Evolutionary conservation across 164 flowering plant species (phyloP), one percentile per base, ranked within the genome.

Genomic region (Magnolia changhungtana): DNA sequence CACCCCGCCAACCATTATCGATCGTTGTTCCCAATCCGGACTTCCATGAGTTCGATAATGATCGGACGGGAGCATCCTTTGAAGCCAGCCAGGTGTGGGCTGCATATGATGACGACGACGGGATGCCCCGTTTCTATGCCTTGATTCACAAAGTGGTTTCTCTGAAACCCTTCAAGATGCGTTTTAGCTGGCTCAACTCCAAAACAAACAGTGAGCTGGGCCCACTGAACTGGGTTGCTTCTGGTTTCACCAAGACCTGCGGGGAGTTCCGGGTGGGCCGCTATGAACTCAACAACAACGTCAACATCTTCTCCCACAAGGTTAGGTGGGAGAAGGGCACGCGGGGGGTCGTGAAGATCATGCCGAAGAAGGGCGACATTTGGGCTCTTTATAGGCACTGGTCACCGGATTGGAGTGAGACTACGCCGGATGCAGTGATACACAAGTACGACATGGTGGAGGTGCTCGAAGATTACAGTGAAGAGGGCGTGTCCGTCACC

Each of bases 91-190:
- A 91, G 78, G 90, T 91, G 11, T 91, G 96, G 96, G 90, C 94
- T 77, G 92, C 90, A 7, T 92, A 92, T 78, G 96, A 92, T 77
- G 85, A 78, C 71, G 89, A 88, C 74, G 92, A 92, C 78, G 94
- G 92, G 74, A 92, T 92, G 96, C 96, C 96, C 78, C 86, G 96
- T 16, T 88, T 81, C 75, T 92, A 92, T 86, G 94, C 91, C 29
- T 50, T 88, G 81, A 83, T 92, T 55, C 94, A 87, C 67, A 80
- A 58, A 23, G 91, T 90, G 27, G 76, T 90, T 1, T 89, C 94
- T 63, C 51, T 75, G 72, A 80, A 86, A 52, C 96, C 94, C 9
- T 92, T 92, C 78, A 87, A 85, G 86, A 83, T 92, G 85, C 84
- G 79, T 27, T 87, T 89, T 29, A 83, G 91, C 79, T 89, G 92